Base-by-base conservation (phyloP, 2,329 filamentous ascomycete genomes). In the Colletotrichum musae region DNA sequence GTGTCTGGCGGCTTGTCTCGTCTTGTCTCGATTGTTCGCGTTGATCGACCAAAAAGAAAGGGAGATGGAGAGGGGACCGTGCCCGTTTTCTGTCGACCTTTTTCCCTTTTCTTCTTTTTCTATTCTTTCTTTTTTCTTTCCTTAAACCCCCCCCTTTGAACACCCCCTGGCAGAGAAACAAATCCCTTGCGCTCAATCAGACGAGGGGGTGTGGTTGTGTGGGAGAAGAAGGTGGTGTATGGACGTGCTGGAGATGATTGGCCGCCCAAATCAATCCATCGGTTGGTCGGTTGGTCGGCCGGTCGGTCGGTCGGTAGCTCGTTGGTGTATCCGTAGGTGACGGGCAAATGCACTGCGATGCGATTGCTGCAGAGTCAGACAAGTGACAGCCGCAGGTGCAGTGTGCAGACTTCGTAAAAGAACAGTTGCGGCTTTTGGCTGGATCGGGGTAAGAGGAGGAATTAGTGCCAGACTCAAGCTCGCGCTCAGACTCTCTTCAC, bases 1-100 rank as follows among this genome's bases (percentile, higher is more conserved):
- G 21, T 43, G 18, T 36, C 45, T n/a, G 47, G 47, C 39, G 24
- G 39, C 24, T 50, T 68, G 65, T 69, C 61, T 69, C 61, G 61
- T 60, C 62, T 56, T 52, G 66, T 66, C 66, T 66, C 66, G 66
- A 58, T 24, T 56, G 52, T 52, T 66, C 62, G 66, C 62, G 56
- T 51, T 66, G 56, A 66, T 66, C 24, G 43, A 57, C 66, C 66
- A 47, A 60, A 60, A 56, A 52, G 18, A 56, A 47, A 48, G 54
- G 53, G 28, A 64, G 28, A 68, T 58, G 45, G 48, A 28, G 28
- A 59, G 56, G 39, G 60, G 65, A 36, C 39, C 53, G 65, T 68
- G 65, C 65, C 58, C 60, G 48, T 32, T 48, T 47, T 64, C 43
- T 39, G 39, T 41, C 15, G n/a, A 4, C n/a, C 18, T 21, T n/a